Evolutionary conservation across 495 filamentous ascomycete species (phyloP).

Genomic region (Penicillium cosmopolitanum): DNA sequence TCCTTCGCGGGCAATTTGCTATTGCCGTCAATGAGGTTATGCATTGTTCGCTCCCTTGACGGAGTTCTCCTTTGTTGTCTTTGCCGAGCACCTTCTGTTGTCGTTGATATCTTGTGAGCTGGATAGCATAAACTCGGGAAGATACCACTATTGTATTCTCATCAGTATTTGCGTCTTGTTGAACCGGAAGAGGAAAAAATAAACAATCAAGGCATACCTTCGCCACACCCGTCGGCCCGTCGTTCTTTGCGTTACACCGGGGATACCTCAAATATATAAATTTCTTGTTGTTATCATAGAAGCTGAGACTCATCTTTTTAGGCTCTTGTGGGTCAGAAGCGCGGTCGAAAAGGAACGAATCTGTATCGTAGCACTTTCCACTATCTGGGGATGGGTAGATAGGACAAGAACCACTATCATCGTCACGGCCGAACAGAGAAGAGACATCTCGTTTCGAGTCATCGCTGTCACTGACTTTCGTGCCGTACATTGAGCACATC

Average conservation of each 20-base stretch:
- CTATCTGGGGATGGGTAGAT: slow-evolving; percentile 1
- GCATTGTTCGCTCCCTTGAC: background rate
- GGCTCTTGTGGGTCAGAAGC: slow-evolving; percentile 1
- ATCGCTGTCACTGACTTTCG: slow-evolving; percentile 1
- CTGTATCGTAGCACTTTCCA: slow-evolving; percentile 1
- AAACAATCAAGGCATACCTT: slow-evolving; percentile 2
- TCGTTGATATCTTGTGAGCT: slow-evolving; percentile 2
- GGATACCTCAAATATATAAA: slow-evolving; percentile 2
- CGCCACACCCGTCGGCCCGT: slow-evolving; percentile 1
- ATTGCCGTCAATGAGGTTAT: too few relatives aligned
- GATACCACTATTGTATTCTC: slow-evolving; percentile 2
- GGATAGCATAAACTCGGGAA: slow-evolving; percentile 1
- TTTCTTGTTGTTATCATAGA: slow-evolving; percentile 2
- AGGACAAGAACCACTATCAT: slow-evolving; percentile 2
- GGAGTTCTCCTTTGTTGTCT: slow-evolving; percentile 1
- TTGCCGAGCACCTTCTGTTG: slow-evolving; percentile 1
- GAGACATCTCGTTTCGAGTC: slow-evolving; percentile 1
- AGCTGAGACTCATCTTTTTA: slow-evolving; percentile 2
- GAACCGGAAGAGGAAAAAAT: slow-evolving; percentile 2
- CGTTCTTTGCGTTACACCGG: slow-evolving; percentile 1
- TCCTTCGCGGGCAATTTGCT: too few relatives aligned
- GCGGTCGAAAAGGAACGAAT: slow-evolving; percentile 1
- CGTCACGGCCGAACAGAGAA: slow-evolving; percentile 1
- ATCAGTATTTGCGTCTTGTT: slow-evolving; percentile 2
- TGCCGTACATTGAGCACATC: slow-evolving; percentile 1